Evolutionary conservation across 164 flowering plant species (phyloP), one percentile per base, ranked within the genome.

Genomic region (Dillenia suffruticosa): DNA sequence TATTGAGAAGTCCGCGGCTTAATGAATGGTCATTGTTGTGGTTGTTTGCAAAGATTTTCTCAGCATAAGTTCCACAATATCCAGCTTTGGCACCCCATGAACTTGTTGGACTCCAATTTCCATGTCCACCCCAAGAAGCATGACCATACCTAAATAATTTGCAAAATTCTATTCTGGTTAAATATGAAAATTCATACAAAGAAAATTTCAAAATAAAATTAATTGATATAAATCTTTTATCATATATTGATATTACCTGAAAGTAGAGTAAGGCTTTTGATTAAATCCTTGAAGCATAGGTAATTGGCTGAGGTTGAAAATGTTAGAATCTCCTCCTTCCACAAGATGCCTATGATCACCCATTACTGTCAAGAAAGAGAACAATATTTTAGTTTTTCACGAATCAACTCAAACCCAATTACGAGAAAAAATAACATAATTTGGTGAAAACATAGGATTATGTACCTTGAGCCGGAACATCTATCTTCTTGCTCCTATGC

Each of bases 401-500:
- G 17, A 16, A 11, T 24, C 14, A 12, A 56, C 11, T 50, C 12
- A 62, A 68, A 62, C 66, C 73, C 49, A 76, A 67, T 55, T 61
- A 17, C 49, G 15, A 46, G 43, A 40, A 12, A 10, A 40, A 12
- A 12, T 12, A 19, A 61, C 44, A 19, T 14, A 14, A 48, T 51
- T 49, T 13, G 47, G 17, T 57, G 50, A 56, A 56, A 19, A 59
- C 13, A 48, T 44, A 51, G 45, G 45, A 45, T 58, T 44, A 10
- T 16, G 11, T 81, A 91, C 97, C 96, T 82, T 84, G 89, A 52
- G 81, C 70, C 0, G 74, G 71, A n/a, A 83, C 92, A 49, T 87
- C 92, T 0, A 76, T 75, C 84, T 86, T 92, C 81, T 87, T 87
- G 89, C 92, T 92, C 67, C 97, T 77, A 53, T 80, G 86, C 96